Conservation (phyloP, 441 rosid species). For the Mallotus japonicus region DNA sequence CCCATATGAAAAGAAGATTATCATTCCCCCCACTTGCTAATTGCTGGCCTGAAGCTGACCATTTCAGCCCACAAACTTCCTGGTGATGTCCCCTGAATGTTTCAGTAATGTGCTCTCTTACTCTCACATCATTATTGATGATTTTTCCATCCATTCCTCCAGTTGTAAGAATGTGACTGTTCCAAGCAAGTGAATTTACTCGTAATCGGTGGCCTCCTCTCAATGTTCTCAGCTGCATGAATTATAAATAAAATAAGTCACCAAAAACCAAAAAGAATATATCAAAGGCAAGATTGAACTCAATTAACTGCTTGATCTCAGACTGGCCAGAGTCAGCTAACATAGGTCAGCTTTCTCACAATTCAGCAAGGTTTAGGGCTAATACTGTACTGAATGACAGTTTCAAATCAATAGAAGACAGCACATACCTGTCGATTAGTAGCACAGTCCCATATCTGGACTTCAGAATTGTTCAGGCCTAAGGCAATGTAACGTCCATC, state of each 20-base stretch:
- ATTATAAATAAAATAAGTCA: background rate
- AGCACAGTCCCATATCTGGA: constrained; percentile 61
- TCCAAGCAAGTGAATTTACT: constrained; percentile 55
- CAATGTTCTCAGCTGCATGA: constrained; percentile 33
- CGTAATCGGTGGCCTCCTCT: constrained; percentile 37
- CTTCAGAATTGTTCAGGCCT: constrained; percentile 68
- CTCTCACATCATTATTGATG: constrained; percentile 44
- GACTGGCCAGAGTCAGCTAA: background rate
- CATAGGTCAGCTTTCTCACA: too few relatives aligned
- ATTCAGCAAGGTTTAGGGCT: background rate
- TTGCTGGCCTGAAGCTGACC: constrained; percentile 58
- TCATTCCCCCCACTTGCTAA: constrained; percentile 70
- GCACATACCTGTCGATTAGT: constrained; percentile 40
- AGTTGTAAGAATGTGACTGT: constrained; percentile 39
- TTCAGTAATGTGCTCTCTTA: constrained; percentile 45
- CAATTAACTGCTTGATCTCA: background rate
- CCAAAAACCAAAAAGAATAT: background rate
- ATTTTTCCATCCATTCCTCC: constrained; percentile 44
- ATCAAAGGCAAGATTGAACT: background rate
- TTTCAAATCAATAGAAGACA: background rate
- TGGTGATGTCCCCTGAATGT: constrained; percentile 47
- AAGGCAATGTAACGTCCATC: constrained; percentile 70
- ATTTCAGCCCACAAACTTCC: constrained; percentile 58
- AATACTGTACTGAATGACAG: background rate
- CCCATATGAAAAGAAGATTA: constrained; percentile 57